Evolutionary conservation across 495 filamentous ascomycete species (phyloP), one percentile per base, ranked within the genome.

Genomic region (Penicillium crystallinum): DNA sequence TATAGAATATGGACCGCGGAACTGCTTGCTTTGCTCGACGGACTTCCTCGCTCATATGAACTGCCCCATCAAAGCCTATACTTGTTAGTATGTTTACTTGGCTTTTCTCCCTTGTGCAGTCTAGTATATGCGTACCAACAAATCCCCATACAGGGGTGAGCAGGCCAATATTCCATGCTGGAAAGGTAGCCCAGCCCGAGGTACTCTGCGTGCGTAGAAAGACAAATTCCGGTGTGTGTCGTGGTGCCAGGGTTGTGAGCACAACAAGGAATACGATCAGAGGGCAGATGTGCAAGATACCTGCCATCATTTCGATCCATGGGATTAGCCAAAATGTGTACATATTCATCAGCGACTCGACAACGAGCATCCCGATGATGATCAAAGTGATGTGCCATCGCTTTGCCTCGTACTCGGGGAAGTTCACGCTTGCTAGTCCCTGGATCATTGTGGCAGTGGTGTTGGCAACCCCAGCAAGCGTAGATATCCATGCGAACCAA

Each of bases 1-100:
- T 62, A 57, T 65, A 64, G 27, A 75, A 61, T 33, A 75, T 70
- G 7, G 68, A 62, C 11, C 56, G 56, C 1, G 74, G 74, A 12
- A 77, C 61, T 8, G 67, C 62, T 9, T 64, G 52, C 2, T 61
- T 52, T 6, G 74, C 68, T 46, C 68, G 64, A 10, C 59, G 59
- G 37, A 74, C 63, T 58, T 77, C 72, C 48, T 75, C 74, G 37
- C 63, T 62, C 66, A 76, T 74, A 9, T 67, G 62, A 3, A 56
- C 53, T 22, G 62, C 52, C 14, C 59, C 62, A 22, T 67, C 64
- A 30, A 64, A 60, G 6, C 63, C 56, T 55, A 10, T 27, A 9
- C n/a, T 22, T 1, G 0, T 39, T 25, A 39, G 38, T 6, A 6
- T 15, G 1, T 3, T 17, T 12, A 21, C 19, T 33, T n/a, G 5